A percentile compares a stretch with the other conserved stretches of the same genome.
Conservation (phyloP, 2,329 filamentous ascomycete genomes). For the Cytospora schulzeri region DNA sequence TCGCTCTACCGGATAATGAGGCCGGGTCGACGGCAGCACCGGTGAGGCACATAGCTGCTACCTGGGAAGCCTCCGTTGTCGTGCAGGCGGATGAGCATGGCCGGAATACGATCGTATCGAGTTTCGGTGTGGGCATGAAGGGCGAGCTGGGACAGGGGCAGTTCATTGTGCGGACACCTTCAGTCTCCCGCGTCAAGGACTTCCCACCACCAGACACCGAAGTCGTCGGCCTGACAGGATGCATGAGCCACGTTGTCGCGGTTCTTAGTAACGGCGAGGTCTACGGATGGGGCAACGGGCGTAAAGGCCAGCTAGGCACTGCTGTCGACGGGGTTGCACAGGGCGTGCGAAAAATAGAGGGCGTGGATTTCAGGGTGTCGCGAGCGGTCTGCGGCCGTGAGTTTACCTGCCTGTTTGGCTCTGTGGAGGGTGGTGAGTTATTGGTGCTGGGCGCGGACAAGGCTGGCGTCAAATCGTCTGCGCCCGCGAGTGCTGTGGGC, state of each 20-base stretch:
- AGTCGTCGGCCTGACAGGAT: constrained; percentile 68
- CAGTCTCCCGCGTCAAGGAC: constrained; percentile 50
- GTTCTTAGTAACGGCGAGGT: constrained; percentile 75
- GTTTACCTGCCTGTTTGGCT: constrained; percentile 74
- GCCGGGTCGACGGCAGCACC: constrained; percentile 21
- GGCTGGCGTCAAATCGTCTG: constrained; percentile 63
- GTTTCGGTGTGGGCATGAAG: constrained; percentile 66
- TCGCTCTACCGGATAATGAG: not conserved
- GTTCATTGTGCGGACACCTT: constrained; percentile 50
- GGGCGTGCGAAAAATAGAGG: constrained; percentile 62
- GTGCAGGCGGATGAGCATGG: constrained; percentile 50
- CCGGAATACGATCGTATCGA: constrained; percentile 56
- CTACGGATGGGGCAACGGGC: constrained; percentile 86
- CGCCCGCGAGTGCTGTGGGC: constrained; percentile 53
- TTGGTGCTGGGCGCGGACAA: constrained; percentile 74
- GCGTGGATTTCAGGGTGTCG: constrained; percentile 61
- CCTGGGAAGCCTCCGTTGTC: constrained; percentile 75
- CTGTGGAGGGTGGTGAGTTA: constrained; percentile 59
- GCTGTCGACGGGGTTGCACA: constrained; percentile 53
- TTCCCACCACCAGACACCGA: constrained; percentile 65
- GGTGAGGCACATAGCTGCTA: constrained; percentile 62
- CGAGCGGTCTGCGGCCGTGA: constrained; percentile 80
- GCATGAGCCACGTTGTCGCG: constrained; percentile 76
- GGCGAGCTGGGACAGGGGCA: constrained; percentile 72
- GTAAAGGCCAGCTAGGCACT: constrained; percentile 80